Evolutionary conservation across 2,329 filamentous ascomycete genomes (phyloP), one percentile per base, ranked within the genome.

Genomic region (Fusarium praegraminearum): DNA sequence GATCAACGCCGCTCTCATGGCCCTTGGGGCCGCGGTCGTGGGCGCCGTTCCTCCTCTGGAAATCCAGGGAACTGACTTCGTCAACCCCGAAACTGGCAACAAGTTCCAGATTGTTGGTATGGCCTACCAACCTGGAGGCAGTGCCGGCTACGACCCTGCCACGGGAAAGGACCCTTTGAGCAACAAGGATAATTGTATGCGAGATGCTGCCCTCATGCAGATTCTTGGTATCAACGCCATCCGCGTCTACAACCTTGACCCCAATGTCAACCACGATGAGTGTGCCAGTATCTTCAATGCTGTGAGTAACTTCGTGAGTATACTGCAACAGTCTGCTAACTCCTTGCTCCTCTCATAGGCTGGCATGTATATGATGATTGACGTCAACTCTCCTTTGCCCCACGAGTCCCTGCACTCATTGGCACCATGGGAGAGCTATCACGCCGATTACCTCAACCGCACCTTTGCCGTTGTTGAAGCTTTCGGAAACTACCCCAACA

Each of bases 281-380:
- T 91, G 89, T 75, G 89, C 87, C 62, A 89, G 86, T 72, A 89
- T 91, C 74, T 91, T 91, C 83, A 91, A 91, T 71, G 85, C 86
- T 28, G 84, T 82, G 70, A 57, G 78, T 78, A 5, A 22, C 38
- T 6, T 28, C 26, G 26, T 4, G 26, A 3, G 5, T n/a, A 2
- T 8, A n/a, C 4, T 10, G 16, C n/a, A 22, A 24, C 8, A 16
- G 9, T 36, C 18, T 7, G 36, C 69, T 70, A 38, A 71, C 53
- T 18, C 33, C 10, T 9, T 36, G 2, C 26, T 22, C 10, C 28
- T 30, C 28, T 30, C 12, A 9, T 33, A 83, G 82, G 87, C 88
- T 67, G 89, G 89, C 76, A 91, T 91, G 78, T 91, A 90, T 80
- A 88, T 91, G 86, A 80, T 90, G 73, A 82, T 91, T 71, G 89